Base-by-base conservation (phyloP, 208 protist genomes). In the Acanthamoeba healyi region DNA sequence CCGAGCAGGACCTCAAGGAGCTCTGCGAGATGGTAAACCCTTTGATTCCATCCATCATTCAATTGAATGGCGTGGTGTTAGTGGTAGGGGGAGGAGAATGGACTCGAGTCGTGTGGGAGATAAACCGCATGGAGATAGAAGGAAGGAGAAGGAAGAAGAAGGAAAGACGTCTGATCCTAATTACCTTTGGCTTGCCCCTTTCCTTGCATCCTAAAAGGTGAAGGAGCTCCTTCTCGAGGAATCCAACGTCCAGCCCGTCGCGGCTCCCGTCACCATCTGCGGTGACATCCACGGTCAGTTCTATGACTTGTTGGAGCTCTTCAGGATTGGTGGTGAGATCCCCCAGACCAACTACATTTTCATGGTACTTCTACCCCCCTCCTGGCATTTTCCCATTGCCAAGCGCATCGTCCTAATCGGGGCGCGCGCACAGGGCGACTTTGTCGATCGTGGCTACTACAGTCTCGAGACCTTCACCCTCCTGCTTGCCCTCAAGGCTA, bases 271-370 rank as follows among this genome's bases (percentile, higher is more conserved):
- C 19, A 99, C 98, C 1, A 97, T 99, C 42, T 98, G 97, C 94
- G 98, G 98, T 54, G 98, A 98, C 94, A 98, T 98, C 87, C 98
- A 99, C 86, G 98, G 98, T 40, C 98, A 99, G 94, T 99, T 98
- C 89, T 98, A 97, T 93, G 98, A 99, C 94, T 92, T 99, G n/a
- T 74, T 98, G 10, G 97, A 99, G 94, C 94, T 99, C n/a, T 99
- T 99, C 95, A 54, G 90, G n/a, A 97, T 94, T 29, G 98, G 98
- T 40, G 98, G 98, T 26, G 67, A 96, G 34, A 79, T 97, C 46
- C 98, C 98, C 24, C 72, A 98, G 32, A 98, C 98, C 12, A 97
- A 96, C 36, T 99, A 99, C 94, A 95, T 99, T 15, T 99, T 99
- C 94, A 97, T 99, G 97, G 97, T 98, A 95, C 19, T 63, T 7